Percentiles rank a stretch among this genome's conserved stretches.
phyloP scores from a whole-genome alignment of 2,329 filamentous ascomycete species.

The Aspergillus ruber region DNA sequence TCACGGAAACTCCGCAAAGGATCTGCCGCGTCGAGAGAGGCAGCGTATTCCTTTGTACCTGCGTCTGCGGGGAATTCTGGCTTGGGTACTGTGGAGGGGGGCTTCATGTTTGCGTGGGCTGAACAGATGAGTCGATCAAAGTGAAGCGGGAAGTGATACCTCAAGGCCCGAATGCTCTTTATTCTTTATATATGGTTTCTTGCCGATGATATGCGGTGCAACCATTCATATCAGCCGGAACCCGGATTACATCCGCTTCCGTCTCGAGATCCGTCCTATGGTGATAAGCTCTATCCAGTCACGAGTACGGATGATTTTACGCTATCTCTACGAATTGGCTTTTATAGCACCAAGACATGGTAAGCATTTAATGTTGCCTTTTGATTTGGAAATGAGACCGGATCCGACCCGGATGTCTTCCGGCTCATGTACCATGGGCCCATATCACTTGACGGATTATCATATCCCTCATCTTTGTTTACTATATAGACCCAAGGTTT shows the following conservation, averaged over 20 bases:
- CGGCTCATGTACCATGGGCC: neutral
- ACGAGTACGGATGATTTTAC: too few species aligned
- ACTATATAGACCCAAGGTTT: too few species aligned
- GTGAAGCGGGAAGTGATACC: constrained; percentile 1
- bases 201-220: neutral
- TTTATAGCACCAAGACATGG: too few species aligned
- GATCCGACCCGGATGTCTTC: neutral
- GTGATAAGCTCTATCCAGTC: neutral
- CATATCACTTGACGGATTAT: too few species aligned
- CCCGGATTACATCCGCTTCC: constrained; percentile 22
- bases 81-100: constrained; percentile 13
- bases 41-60: constrained; percentile 31
- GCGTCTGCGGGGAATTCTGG: constrained; percentile 26
- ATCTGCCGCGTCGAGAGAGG: constrained; percentile 55
- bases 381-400: neutral
- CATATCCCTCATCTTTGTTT: too few species aligned
- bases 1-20: constrained; percentile 55
- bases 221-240: constrained; percentile 4
- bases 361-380: too few species aligned
- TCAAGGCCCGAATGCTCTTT: neutral
- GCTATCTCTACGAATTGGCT: too few species aligned
- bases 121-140: constrained; percentile 3
- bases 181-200: too few species aligned
- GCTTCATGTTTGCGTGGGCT: neutral
- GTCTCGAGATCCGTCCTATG: constrained; percentile 1